phyloP scores from a whole-genome alignment of 108 stramenopile species.

The Fistulifera pelliculosa region DNA sequence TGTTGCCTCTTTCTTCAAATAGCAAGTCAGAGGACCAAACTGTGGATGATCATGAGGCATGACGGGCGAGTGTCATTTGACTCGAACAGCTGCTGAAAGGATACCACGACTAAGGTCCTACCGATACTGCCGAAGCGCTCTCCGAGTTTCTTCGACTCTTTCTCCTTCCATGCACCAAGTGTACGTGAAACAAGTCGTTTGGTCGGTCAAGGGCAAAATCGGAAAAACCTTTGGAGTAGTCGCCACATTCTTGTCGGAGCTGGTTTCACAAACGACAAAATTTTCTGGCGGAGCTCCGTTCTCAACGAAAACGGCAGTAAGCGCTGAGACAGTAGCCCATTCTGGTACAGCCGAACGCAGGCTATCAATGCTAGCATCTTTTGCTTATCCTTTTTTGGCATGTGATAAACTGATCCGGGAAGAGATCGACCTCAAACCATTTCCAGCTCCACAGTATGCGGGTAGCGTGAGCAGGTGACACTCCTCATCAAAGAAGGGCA shows the following conservation, averaged over 20 bases:
- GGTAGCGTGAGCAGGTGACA: constrained; percentile 32
- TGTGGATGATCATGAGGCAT: constrained; percentile 6
- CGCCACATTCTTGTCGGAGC: no score
- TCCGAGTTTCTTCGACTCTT: no score
- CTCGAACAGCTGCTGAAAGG: no score
- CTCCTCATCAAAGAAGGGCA: constrained; percentile 33
- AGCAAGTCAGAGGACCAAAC: constrained; percentile 26
- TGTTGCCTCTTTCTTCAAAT: constrained; percentile 5
- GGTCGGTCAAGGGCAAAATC: no score
- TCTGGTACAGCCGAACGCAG: constrained; percentile 48
- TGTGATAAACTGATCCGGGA: constrained; percentile 13
- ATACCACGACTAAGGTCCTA: no score
- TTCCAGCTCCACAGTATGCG: constrained; percentile 24
- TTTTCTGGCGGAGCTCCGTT: no score
- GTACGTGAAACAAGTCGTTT: no score
- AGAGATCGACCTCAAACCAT: constrained; percentile 26
- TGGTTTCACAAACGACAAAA: no score
- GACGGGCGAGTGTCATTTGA: no score
- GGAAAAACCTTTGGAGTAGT: no score
- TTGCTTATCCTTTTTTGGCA: constrained; percentile 22
- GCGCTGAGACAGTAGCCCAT: constrained; percentile 39
- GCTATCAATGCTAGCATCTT: constrained; percentile 43
- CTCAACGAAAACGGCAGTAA: constrained; percentile 36
- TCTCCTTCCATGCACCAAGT: no score
- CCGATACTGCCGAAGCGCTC: no score